Evolutionary conservation across 805 yeast species (phyloP).

Genomic region (Kuraishia hungarica): DNA sequence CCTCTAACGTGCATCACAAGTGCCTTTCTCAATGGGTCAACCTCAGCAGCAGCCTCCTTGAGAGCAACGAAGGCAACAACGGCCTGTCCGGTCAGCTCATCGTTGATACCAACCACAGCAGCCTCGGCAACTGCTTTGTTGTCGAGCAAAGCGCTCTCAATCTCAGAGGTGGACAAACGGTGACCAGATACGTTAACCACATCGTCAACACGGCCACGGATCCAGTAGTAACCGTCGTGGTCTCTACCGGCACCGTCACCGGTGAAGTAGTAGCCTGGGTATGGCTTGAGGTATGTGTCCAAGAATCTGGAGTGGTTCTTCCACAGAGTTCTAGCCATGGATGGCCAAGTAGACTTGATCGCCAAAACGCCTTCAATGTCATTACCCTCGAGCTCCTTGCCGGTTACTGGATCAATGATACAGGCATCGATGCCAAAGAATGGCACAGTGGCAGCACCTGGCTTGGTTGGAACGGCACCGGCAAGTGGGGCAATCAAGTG

Average conservation of each 20-base stretch:
- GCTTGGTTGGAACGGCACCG: slow-evolving; percentile 91
- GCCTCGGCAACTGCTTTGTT: slow-evolving; percentile 80
- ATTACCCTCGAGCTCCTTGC: slow-evolving; percentile 74
- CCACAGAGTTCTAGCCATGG: slow-evolving; percentile 96
- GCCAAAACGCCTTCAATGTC: slow-evolving; percentile 97
- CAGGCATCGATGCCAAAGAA: slow-evolving; percentile 91
- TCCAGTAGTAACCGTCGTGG: slow-evolving; percentile 94
- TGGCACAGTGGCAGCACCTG: slow-evolving; percentile 95
- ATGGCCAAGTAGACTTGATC: slow-evolving; percentile 89
- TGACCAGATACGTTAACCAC: slow-evolving; percentile 98
- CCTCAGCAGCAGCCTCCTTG: slow-evolving; percentile 42
- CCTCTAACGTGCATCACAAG: slow-evolving; percentile 84
- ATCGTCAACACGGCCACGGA: slow-evolving; percentile 96
- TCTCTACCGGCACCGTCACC: slow-evolving; percentile 99
- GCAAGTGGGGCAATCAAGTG: slow-evolving; percentile 93
- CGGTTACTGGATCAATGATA: slow-evolving; percentile 89
- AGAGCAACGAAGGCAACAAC: slow-evolving; percentile 90
- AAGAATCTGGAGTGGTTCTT: slow-evolving; percentile 78
- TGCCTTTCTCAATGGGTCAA: slow-evolving; percentile 59
- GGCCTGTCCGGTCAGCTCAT: slow-evolving; percentile 96
- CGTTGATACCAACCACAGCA: slow-evolving; percentile 94
- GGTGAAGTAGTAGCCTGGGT: slow-evolving; percentile 89
- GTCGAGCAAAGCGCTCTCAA: slow-evolving; percentile 83
- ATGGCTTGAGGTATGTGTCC: slow-evolving; percentile 89
- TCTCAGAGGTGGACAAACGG: slow-evolving; percentile 96